Evolutionary conservation across 169 alveolate species (phyloP).

Genomic region (Blepharisma undulans): DNA sequence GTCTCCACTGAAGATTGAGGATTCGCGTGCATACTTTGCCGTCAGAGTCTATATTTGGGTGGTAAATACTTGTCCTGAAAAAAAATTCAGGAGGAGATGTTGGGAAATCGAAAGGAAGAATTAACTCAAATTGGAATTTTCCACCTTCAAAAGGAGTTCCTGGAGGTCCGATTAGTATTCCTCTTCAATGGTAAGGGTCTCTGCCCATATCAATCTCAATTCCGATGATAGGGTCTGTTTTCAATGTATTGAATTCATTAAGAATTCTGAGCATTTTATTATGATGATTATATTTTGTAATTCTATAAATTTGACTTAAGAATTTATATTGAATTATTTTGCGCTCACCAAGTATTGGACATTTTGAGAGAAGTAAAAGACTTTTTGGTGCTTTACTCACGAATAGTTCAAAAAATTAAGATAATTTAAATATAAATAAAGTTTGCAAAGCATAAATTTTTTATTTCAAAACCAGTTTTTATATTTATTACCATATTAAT

Average conservation of each 20-base stretch:
- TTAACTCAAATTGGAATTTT: constrained; percentile 59
- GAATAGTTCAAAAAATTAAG: too few species aligned
- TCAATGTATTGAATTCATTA: neutral
- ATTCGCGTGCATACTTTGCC: constrained; percentile 88
- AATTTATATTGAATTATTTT: too few species aligned
- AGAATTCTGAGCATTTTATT: neutral
- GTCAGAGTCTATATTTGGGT: constrained; percentile 85
- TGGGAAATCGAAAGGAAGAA: constrained; percentile 87
- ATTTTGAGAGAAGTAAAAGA: too few species aligned
- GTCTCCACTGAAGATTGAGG: neutral
- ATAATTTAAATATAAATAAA: too few species aligned
- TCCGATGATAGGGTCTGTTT: neutral
- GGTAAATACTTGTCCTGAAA: constrained; percentile 57
- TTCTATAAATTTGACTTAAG: too few species aligned
- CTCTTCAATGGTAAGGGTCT: constrained; percentile 82
- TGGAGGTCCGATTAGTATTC: constrained; percentile 96
- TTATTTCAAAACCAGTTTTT: too few species aligned
- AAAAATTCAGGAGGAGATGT: constrained; percentile 49
- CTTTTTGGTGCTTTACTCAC: too few species aligned
- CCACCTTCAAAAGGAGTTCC: constrained; percentile 81
- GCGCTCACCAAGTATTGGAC: too few species aligned
- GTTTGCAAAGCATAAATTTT: too few species aligned
- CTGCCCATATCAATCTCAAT: neutral
- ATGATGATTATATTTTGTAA: too few species aligned
- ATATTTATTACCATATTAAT: too few species aligned